Conservation (phyloP, 129 eudicot genomes). For the Mikania micrantha region DNA sequence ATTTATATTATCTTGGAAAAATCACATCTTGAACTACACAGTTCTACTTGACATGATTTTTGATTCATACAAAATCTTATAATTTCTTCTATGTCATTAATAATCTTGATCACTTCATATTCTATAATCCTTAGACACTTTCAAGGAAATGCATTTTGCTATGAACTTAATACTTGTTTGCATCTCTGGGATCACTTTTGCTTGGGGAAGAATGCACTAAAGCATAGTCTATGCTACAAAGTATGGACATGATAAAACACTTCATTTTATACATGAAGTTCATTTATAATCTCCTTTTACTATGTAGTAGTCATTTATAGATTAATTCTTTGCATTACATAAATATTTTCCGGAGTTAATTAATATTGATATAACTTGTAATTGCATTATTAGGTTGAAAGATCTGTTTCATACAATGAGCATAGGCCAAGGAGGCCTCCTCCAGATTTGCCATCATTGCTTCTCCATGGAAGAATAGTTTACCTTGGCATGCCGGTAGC, state of each 20-base stretch:
- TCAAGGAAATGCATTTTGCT: background rate
- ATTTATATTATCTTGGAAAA: background rate
- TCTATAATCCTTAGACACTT: background rate
- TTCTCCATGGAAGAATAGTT: conserved; percentile 78
- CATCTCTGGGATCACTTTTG: background rate
- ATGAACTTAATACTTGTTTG: background rate
- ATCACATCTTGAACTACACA: background rate
- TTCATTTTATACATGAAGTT: background rate
- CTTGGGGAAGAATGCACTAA: background rate
- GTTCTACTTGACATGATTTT: background rate
- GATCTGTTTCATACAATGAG: conserved; percentile 61
- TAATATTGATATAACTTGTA: background rate
- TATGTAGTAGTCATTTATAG: background rate
- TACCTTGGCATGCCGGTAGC: conserved; percentile 88
- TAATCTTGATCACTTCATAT: background rate
- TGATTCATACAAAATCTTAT: background rate
- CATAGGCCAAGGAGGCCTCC: conserved; percentile 79
- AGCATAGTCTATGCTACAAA: background rate
- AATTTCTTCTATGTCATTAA: background rate
- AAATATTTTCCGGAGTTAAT: background rate
- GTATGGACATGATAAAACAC: background rate
- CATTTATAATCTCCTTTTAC: background rate
- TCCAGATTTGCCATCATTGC: conserved; percentile 83
- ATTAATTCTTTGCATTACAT: background rate
- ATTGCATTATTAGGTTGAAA: conserved; percentile 52